Base-by-base conservation (phyloP, 495 filamentous ascomycete species). In the Tuber microsphaerosporum region DNA sequence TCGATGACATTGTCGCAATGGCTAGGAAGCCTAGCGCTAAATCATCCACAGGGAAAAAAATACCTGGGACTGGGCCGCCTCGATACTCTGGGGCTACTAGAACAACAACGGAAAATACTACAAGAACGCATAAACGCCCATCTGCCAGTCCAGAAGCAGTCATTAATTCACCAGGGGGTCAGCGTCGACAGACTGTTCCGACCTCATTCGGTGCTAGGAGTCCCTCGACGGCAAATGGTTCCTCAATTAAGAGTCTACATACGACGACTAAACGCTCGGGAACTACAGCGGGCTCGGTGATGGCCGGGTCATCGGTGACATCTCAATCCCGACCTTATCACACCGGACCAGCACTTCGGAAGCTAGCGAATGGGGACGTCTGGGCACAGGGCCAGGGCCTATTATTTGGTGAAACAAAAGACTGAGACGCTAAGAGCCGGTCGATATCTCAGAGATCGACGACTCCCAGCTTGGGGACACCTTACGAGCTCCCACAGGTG, bases 1-100 rank as follows among this genome's bases (percentile, higher is more conserved):
- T 87, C 31, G 87, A 92, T 19, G 92, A 96, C 74, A 84, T 96
- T 68, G 39, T 71, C 22, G 44, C 70, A 10, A 71, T 71, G n/a
- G 20, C 51, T 34, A 72, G n/a, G 41, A 72, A 74, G 34, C 1
- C 10, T n/a, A 16, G 19, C 6, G 5, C 45, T 48, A 5, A 20
- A 48, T 20, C 45, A 7, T 7, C 6, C 17, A 20, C 45, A 20
- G 19, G 5, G 45, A 48, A 2, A 48, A 61, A 7, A 34, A 17
- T 34, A 65, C 12, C 56, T 34, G 26, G 56, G 56, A 34, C 31
- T 34, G 4, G 3, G 26, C n/a, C 26, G n/a, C 51, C n/a, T 37
- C 14, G 12, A 9, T 9, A 2, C 34, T 61, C 12, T 14, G 9
- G 10, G 51, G 19, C 10, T 16, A 2, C 10, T 5, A 9, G n/a